Evolutionary conservation across 1,284 basidiomycete genomes (phyloP).

Genomic region (Ustilago trichophora): DNA sequence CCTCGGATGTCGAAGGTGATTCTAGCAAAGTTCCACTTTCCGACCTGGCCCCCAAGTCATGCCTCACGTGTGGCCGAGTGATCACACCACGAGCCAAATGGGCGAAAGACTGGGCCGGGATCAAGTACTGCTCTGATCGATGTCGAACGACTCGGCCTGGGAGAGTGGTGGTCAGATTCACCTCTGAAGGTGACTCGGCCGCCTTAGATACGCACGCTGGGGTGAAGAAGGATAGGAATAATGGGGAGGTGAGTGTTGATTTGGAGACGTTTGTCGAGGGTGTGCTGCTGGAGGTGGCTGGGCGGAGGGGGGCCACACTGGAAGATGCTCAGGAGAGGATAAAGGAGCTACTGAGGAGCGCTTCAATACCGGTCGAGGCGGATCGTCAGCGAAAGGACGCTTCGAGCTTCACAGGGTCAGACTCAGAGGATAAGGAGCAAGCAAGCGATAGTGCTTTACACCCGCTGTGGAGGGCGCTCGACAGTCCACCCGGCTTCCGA

Average conservation of each 20-base stretch:
- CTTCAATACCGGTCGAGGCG: conserved; percentile 2
- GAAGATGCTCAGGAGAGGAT: conserved; percentile 22
- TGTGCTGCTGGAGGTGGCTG: conserved; percentile 1
- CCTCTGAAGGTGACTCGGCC: neutral
- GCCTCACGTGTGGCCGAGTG: conserved; percentile 49
- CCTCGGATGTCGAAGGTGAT: too few species aligned
- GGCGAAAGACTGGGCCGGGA: conserved; percentile 46
- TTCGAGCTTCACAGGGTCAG: neutral
- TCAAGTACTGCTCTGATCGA: conserved; percentile 50
- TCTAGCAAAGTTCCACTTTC: conserved; percentile 2
- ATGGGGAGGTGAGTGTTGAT: conserved; percentile 3
- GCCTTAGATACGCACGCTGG: neutral
- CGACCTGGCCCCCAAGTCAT: conserved; percentile 31
- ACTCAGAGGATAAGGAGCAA: conserved; percentile 5
- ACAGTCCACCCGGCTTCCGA: conserved; percentile 34
- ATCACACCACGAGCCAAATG: conserved; percentile 58
- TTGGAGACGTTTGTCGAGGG: conserved; percentile 24
- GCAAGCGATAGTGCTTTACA: too few species aligned
- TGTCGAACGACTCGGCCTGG: conserved; percentile 26
- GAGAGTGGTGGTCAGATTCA: conserved; percentile 5
- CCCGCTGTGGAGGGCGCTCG: conserved; percentile 27
- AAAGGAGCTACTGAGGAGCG: neutral
- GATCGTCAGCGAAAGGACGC: neutral
- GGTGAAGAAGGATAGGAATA: neutral
- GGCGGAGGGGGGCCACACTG: neutral